Evolutionary conservation across 2,329 filamentous ascomycete genomes (phyloP), one percentile per base, ranked within the genome.

Genomic region (Fusarium napiforme): DNA sequence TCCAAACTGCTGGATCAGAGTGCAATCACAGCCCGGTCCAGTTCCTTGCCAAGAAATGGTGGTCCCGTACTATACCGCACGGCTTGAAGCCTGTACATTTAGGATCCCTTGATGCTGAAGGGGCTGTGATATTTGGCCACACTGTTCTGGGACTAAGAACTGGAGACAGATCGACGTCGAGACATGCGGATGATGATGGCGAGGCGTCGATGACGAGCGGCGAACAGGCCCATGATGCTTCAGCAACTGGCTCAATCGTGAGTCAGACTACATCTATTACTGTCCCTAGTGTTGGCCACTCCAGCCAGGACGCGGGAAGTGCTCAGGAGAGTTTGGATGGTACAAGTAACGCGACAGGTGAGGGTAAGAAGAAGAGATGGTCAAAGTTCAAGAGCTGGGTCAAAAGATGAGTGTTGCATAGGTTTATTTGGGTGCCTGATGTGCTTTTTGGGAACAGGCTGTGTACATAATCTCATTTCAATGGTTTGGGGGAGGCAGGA

Each of bases 1-100:
- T 4, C 8, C 34, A 46, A 18, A 4, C 7, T 45, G 2, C 15
- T 18, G 8, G 7, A 4, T 2, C 2, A 11, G 18, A 32, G 28
- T 50, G 19, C 23, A 61, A 62, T 4, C 42, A 58, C 5, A 58
- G 26, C 18, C 70, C 70, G 4, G 64, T 72, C 4, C 70, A 72
- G 2, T 62, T 72, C 7, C 50, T 72, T 15, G 18, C 52, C 7
- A 72, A 53, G 2, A 72, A 11, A 36, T 72, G 60, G 39, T 69
- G 70, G 70, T 34, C 56, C 2, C 56, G 46, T 21, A 39, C 45
- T 7, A 5, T 55, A 28, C 62, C 56, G 3, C 39, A 61, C 2
- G 61, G 56, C 2, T 23, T 49, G 16, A 58, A 40, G 11, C 50
- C 50, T 21, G 61, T 71, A 0, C 18, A 40, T 0, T 32, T 67